A percentile compares a stretch with the other conserved stretches of the same genome.
These are phyloP conservation scores for Amanita exitialis DNA, from an alignment of 768 basidiomycete genomes.

Conservation along the genomic window DNA sequence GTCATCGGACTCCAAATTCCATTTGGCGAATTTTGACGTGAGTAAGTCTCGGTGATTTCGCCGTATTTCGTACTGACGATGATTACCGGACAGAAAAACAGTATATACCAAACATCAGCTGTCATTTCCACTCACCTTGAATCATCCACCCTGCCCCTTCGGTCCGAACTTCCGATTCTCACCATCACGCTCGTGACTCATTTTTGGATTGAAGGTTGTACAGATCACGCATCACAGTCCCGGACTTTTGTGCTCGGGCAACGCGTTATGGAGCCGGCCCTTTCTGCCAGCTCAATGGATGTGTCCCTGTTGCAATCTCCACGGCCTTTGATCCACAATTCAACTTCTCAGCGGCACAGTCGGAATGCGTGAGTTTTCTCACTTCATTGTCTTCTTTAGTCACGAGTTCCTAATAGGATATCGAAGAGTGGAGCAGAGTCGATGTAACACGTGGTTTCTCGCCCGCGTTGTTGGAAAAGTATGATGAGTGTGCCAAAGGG, in stretches of 20 bases:
- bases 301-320: constrained; percentile 31
- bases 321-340: constrained; percentile 18
- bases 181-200: constrained; percentile 1
- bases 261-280: constrained; percentile 43
- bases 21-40: constrained; percentile 16
- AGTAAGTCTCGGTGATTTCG: constrained; percentile 8
- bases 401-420: neutral
- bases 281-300: constrained; percentile 48
- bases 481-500: constrained; percentile 22
- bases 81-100: constrained; percentile 17
- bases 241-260: constrained; percentile 34
- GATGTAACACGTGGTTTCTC: constrained; percentile 58
- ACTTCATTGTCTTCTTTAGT: constrained; percentile 1
- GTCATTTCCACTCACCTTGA: constrained; percentile 51
- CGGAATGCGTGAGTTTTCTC: constrained; percentile 13
- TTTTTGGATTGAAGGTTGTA: constrained; percentile 17
- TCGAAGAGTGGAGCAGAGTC: constrained; percentile 26
- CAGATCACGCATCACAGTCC: constrained; percentile 25
- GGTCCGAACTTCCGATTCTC: constrained; percentile 24
- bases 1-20: constrained; percentile 22
- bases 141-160: constrained; percentile 45
- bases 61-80: neutral
- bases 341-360: constrained; percentile 25
- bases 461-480: constrained; percentile 20
- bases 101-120: constrained; percentile 43